A percentile compares a stretch with the other conserved stretches of the same genome.
phyloP scores from a whole-genome alignment of 2,329 filamentous ascomycete genomes.

The Fusarium nurragi region DNA sequence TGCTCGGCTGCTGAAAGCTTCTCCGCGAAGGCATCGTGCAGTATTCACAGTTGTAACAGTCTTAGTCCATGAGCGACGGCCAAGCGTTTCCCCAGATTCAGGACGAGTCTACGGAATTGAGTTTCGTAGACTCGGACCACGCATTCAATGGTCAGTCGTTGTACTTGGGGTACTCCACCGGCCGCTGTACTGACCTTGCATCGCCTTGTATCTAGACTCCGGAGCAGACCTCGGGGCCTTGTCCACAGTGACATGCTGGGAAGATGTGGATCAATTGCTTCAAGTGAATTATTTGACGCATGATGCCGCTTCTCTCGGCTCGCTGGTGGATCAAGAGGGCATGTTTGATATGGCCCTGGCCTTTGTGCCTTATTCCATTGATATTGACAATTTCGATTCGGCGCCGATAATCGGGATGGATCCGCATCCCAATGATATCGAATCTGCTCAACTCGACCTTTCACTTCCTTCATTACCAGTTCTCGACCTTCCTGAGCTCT shows the following conservation, averaged over 20 bases:
- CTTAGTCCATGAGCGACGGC: constrained; percentile 20
- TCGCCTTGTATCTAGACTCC: constrained; percentile 4
- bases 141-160: constrained; percentile 21
- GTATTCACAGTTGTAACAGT: not conserved
- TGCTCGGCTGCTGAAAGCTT: not conserved
- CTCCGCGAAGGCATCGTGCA: not conserved
- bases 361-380: not conserved
- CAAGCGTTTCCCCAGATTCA: constrained; percentile 1
- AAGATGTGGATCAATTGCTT: constrained; percentile 17
- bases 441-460: not conserved
- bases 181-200: constrained; percentile 9
- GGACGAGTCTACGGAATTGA: constrained; percentile 27
- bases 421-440: not conserved
- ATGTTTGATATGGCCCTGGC: not conserved
- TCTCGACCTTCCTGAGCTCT: not conserved
- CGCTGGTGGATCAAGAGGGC: not conserved
- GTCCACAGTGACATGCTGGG: not conserved
- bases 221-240: constrained; percentile 14
- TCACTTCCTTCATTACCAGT: not conserved
- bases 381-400: not conserved
- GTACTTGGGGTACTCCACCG: constrained; percentile 19
- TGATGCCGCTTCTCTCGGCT: constrained; percentile 7
- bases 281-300: not conserved
- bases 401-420: not conserved
- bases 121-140: constrained; percentile 32